Conservation (phyloP, 768 basidiomycete genomes). For the Gelatoporia subvermispora region DNA sequence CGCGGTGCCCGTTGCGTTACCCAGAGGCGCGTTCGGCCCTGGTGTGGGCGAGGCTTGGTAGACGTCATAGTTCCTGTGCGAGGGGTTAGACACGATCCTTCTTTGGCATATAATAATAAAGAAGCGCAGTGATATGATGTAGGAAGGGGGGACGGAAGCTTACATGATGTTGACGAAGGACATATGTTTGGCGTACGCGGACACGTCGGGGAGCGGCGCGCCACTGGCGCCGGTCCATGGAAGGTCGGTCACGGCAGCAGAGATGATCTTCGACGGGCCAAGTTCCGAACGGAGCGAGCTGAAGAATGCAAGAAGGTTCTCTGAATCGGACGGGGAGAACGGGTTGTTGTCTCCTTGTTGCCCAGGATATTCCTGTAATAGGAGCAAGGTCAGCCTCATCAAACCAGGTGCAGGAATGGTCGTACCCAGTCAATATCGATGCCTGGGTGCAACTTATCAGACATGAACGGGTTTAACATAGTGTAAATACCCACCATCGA, state of each 20-base stretch:
- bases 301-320: slow-evolving; percentile 60
- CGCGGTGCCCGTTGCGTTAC: slow-evolving; percentile 59
- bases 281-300: slow-evolving; percentile 50
- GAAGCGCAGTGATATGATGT: slow-evolving; percentile 24
- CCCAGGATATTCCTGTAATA: slow-evolving; percentile 66
- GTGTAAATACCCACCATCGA: slow-evolving; percentile 44
- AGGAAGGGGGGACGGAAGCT: slow-evolving; percentile 1
- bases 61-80: slow-evolving; percentile 73
- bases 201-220: slow-evolving; percentile 56
- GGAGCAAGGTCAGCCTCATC: too few relatives aligned
- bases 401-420: neutral
- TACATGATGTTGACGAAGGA: slow-evolving; percentile 70
- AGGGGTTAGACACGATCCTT: too few relatives aligned
- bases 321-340: slow-evolving; percentile 53
- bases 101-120: too few relatives aligned
- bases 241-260: slow-evolving; percentile 62
- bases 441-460: slow-evolving; percentile 17
- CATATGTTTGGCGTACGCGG: slow-evolving; percentile 56
- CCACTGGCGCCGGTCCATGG: slow-evolving; percentile 67
- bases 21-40: slow-evolving; percentile 71
- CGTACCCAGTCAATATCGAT: slow-evolving; percentile 61
- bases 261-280: slow-evolving; percentile 58
- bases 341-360: slow-evolving; percentile 59
- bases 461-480: too few relatives aligned
- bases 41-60: slow-evolving; percentile 58